Conservation (phyloP, 805 yeast genomes). For the Scheffersomyces stipitis region DNA sequence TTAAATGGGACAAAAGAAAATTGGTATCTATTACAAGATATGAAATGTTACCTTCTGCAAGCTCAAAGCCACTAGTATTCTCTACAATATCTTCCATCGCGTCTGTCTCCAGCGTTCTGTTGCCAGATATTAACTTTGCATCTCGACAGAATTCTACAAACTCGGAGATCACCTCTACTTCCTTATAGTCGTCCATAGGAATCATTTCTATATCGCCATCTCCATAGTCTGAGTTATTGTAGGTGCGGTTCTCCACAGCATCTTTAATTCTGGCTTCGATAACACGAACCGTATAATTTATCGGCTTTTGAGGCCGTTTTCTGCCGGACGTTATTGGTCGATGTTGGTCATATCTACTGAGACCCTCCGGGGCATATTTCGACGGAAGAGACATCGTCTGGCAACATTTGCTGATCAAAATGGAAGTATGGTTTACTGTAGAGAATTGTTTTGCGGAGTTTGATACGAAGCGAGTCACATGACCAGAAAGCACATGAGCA, state of each 20-base stretch:
- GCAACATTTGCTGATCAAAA: no score
- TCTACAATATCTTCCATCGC: conserved; percentile 16
- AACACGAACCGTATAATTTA: conserved; percentile 19
- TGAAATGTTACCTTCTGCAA: conserved; percentile 25
- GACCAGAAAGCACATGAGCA: no score
- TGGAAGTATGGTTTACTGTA: no score
- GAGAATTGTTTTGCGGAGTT: no score
- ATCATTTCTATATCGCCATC: conserved; percentile 48
- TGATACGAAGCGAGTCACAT: no score
- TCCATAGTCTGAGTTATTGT: conserved; percentile 4
- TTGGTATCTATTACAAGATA: conserved; percentile 79
- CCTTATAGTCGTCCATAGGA: conserved; percentile 46
- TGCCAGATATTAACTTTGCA: no score
- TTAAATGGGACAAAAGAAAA: conserved; percentile 69
- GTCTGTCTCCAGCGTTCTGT: neutral
- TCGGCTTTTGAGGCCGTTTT: conserved; percentile 13
- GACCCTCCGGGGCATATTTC: conserved; percentile 36
- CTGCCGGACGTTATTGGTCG: conserved; percentile 26
- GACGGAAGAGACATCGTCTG: conserved; percentile 34
- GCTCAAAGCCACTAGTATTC: conserved; percentile 8
- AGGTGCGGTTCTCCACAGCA: conserved; percentile 11
- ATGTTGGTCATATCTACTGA: conserved; percentile 21
- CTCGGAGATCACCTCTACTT: conserved; percentile 44
- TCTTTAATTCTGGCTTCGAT: conserved; percentile 26
- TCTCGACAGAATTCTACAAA: conserved; percentile 21